Base-by-base conservation (phyloP, 192 early-diverging fungal species). In the Piromyces sp. region DNA sequence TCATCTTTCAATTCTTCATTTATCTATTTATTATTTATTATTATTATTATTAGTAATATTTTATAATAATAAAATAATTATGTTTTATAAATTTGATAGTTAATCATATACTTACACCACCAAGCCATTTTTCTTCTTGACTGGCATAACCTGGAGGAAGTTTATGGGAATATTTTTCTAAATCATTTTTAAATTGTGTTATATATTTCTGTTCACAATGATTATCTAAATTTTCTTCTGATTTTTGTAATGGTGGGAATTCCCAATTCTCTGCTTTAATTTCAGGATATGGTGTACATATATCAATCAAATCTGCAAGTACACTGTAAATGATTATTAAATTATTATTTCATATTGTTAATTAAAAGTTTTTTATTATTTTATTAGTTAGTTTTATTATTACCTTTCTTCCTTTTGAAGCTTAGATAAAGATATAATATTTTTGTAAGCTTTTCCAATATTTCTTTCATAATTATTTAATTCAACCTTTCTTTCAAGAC, bases 71-170 rank as follows among this genome's bases (percentile, higher is more conserved):
- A 51, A 17, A 22, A 22, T 51, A 51, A 2, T 22, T 51, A 22
- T 51, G 22, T 22, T 22, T 22, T 51, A 40, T n/a, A n/a, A n/a
- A n/a, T n/a, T n/a, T n/a, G n/a, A n/a, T n/a, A n/a, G n/a, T n/a
- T n/a, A n/a, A n/a, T n/a, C n/a, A 13, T 51, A 3, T 22, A n/a
- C 51, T 68, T 68, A 68, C 51, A 9, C 51, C 51, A 11, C 51
- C 51, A 68, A 68, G 26, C 51, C 51, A 68, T 68, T 68, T 68
- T 28, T 68, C 51, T 0, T 68, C 51, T n/a, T n/a, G 2, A n/a
- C 51, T n/a, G 11, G 51, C 88, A 87, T 86, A 90, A 15, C 84
- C 31, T 16, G 90, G 90, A 29, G 90, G 90, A 38, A 91, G 40
- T 36, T 80, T 83, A 30, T 84, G 85, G 9, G 84, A 80, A 30